Evolutionary conservation across 192 early-diverging fungal species (phyloP), one percentile per base, ranked within the genome.

Genomic region (Podila clonocystis): DNA sequence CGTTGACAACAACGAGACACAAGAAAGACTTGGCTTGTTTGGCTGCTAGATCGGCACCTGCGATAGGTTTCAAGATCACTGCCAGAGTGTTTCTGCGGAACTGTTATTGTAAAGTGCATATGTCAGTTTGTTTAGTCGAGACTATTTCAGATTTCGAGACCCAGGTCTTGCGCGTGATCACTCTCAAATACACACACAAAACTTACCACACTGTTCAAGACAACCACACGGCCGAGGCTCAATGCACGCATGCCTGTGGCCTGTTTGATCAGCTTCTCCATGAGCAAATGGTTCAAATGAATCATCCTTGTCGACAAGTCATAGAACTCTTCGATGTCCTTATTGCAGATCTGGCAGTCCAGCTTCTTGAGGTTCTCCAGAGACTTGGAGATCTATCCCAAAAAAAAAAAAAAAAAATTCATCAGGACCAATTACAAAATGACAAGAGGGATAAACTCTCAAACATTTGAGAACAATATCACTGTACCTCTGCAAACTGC

Each of bases 311-410:
- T 74, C 17, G 90, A 93, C 17, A 85, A 34, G 73, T 92, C 89
- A 84, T 97, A 96, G 72, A 91, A 96, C 11, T 74, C 67, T 12
- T 87, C 75, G 30, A 98, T 89, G 73, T 97, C 95, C 33, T 75
- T 77, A 38, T 86, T 87, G 78, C 97, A 97, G 58, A 98, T 95
- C 3, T 89, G 82, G 59, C 97, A 97, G 45, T 89, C 84, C 9
- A 99, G 83, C 68, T 92, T 88, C 38, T 84, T 74, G 17, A 94
- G 68, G 45, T 72, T 75, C 30, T 88, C 88, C 50, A 94, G 85
- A 29, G 85, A 83, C 31, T 89, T 75, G 73, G 93, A 90, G 30
- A 74, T 92, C 86, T 91, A 77, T 50, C 34, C 0, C 9, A 58
- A 38, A 65, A 55, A 59, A 62, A 59, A 1, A 57, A 30, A 50